These are phyloP conservation scores for Lecanicillium sp. DNA, from an alignment of 2,329 filamentous ascomycete genomes.

Conservation along the genomic window DNA sequence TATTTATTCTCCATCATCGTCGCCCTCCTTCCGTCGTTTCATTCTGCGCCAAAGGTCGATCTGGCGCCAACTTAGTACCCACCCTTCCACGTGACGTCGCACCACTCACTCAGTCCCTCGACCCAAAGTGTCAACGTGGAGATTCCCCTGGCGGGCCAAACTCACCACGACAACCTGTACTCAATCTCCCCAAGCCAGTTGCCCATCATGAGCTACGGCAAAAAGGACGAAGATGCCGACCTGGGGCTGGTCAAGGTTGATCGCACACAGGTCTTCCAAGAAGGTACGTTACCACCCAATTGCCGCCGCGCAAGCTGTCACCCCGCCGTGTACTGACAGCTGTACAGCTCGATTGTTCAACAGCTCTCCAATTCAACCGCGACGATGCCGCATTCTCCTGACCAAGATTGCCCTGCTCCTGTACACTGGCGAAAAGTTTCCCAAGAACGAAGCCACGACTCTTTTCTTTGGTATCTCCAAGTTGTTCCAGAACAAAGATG, in stretches of 20 bases:
- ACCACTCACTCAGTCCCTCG: constrained; percentile 21
- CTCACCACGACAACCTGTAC: constrained; percentile 25
- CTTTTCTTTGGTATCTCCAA: constrained; percentile 99
- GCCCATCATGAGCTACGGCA: constrained; percentile 86
- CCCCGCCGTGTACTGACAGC: constrained; percentile 25
- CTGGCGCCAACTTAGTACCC: too few species aligned
- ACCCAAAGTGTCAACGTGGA: constrained; percentile 29
- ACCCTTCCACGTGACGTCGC: constrained; percentile 22
- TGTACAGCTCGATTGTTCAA: constrained; percentile 87
- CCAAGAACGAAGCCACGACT: constrained; percentile 91
- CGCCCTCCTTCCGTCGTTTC: too few species aligned
- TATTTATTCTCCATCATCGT: too few species aligned
- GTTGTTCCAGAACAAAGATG: constrained; percentile 99
- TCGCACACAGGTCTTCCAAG: constrained; percentile 95
- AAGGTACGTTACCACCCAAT: constrained; percentile 56
- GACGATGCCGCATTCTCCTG: constrained; percentile 93
- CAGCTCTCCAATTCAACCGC: constrained; percentile 89
- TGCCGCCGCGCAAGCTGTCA: constrained; percentile 11
- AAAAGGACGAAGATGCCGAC: constrained; percentile 98
- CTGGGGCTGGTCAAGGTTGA: constrained; percentile 93
- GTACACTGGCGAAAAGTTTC: constrained; percentile 95
- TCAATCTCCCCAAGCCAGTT: constrained; percentile 23
- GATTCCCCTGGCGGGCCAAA: constrained; percentile 23
- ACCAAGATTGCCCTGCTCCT: constrained; percentile 96
- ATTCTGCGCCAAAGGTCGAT: too few species aligned